These are phyloP conservation scores for Tricholomella constricta DNA, from an alignment of 768 basidiomycete species.

Conservation along the genomic window DNA sequence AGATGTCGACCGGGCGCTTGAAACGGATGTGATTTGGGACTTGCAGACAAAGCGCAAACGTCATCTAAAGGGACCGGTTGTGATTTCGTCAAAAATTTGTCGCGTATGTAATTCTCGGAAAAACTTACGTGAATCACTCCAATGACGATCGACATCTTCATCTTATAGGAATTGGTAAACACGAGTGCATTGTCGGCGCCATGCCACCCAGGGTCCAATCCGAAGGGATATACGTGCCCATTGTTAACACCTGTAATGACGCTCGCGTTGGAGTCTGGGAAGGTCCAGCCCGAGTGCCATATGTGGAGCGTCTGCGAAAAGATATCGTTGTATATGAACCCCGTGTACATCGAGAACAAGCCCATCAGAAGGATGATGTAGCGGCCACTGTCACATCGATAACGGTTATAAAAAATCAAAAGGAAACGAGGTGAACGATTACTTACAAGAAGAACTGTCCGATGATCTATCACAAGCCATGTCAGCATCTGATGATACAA, in stretches of 20 bases:
- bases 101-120: slow-evolving; percentile 1
- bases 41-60: slow-evolving; percentile 95
- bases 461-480: slow-evolving; percentile 53
- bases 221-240: slow-evolving; percentile 86
- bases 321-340: slow-evolving; percentile 98
- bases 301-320: slow-evolving; percentile 92
- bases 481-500: neutral
- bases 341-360: slow-evolving; percentile 94
- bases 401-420: slow-evolving; percentile 5
- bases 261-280: slow-evolving; percentile 49
- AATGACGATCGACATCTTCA: slow-evolving; percentile 98
- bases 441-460: slow-evolving; percentile 93
- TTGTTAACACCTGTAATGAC: slow-evolving; percentile 55
- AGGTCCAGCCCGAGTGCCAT: slow-evolving; percentile 88
- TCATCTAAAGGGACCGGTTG: slow-evolving; percentile 68
- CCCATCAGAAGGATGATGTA: slow-evolving; percentile 99
- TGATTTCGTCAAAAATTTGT: slow-evolving; percentile 8
- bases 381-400: slow-evolving; percentile 67
- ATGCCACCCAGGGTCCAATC: slow-evolving; percentile 95
- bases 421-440: neutral
- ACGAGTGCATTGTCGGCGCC: slow-evolving; percentile 88
- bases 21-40: slow-evolving; percentile 94
- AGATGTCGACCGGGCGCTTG: slow-evolving; percentile 84
- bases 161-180: slow-evolving; percentile 99
- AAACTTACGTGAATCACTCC: slow-evolving; percentile 90